Percentiles rank a stretch among this genome's conserved stretches.
Evolutionary conservation across 129 eudicot species (phyloP).

Genomic region (Centella asiatica): DNA sequence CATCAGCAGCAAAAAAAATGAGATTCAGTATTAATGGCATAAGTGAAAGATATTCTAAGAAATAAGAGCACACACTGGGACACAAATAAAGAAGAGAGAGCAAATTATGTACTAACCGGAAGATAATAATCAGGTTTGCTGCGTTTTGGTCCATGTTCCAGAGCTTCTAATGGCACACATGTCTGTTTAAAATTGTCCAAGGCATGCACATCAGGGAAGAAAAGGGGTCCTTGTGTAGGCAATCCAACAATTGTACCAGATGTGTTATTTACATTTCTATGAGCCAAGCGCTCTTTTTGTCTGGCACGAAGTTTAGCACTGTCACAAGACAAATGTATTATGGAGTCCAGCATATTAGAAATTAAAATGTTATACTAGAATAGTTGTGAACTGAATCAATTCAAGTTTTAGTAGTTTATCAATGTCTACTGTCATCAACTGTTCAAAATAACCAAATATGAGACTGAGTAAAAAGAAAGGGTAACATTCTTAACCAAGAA

Average conservation of each 20-base stretch:
- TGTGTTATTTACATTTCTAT: conserved; percentile 31
- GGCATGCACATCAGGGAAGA: conserved; percentile 17
- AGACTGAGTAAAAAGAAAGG: too few species aligned
- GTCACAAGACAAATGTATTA: conserved; percentile 15
- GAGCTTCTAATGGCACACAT: conserved; percentile 19
- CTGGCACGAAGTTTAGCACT: conserved; percentile 80
- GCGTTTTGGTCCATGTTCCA: conserved; percentile 21
- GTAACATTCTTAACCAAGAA: not conserved
- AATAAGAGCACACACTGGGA: too few species aligned
- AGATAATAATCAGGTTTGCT: conserved; percentile 26
- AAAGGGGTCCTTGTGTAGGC: conserved; percentile 10
- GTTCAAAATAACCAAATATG: not conserved
- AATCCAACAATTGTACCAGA: conserved; percentile 28
- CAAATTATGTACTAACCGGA: conserved; percentile 39
- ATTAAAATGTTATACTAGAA: too few species aligned
- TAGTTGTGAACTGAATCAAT: too few species aligned
- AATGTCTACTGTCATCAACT: not conserved
- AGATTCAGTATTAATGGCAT: too few species aligned
- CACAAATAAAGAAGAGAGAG: conserved; percentile 24
- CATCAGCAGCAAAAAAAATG: too few species aligned
- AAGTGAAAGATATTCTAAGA: conserved; percentile 21
- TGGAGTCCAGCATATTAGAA: not conserved
- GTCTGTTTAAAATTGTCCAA: conserved; percentile 28
- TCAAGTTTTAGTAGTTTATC: too few species aligned
- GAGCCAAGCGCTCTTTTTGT: conserved; percentile 67